These are phyloP conservation scores for Orbilia blumenaviensis DNA, from an alignment of 2,329 filamentous ascomycete species.

Conservation along the genomic window DNA sequence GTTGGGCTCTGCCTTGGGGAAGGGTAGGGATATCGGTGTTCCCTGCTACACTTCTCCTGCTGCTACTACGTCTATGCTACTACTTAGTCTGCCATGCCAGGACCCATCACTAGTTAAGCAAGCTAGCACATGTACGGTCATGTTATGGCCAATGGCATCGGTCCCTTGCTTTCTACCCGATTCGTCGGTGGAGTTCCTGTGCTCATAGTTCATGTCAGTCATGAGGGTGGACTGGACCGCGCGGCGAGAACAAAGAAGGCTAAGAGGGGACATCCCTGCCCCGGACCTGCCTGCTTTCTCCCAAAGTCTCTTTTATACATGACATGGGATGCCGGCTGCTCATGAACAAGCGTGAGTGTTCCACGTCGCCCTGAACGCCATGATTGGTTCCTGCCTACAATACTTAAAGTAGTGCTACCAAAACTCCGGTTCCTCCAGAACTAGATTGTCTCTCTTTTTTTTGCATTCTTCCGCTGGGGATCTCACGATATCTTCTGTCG, in stretches of 20 bases:
- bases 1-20: no score
- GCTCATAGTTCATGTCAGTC: no score
- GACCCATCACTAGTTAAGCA: no score
- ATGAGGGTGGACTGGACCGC: constrained; percentile 28
- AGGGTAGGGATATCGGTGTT: no score
- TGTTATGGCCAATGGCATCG: not conserved
- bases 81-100: no score
- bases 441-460: constrained; percentile 53
- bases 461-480: constrained; percentile 49
- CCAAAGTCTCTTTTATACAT: constrained; percentile 20
- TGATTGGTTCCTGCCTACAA: constrained; percentile 45
- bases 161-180: constrained; percentile 27
- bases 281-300: constrained; percentile 24
- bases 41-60: no score
- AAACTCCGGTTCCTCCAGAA: constrained; percentile 51
- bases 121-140: no score
- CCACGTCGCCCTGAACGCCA: constrained; percentile 46
- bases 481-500: constrained; percentile 50
- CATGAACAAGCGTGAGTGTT: constrained; percentile 49
- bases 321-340: constrained; percentile 40
- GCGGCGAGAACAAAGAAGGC: not conserved
- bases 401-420: constrained; percentile 48
- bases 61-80: no score
- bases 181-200: constrained; percentile 22
- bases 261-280: constrained; percentile 23